Conservation (phyloP, 2,329 filamentous ascomycete genomes). For the Colletotrichum simmondsii region DNA sequence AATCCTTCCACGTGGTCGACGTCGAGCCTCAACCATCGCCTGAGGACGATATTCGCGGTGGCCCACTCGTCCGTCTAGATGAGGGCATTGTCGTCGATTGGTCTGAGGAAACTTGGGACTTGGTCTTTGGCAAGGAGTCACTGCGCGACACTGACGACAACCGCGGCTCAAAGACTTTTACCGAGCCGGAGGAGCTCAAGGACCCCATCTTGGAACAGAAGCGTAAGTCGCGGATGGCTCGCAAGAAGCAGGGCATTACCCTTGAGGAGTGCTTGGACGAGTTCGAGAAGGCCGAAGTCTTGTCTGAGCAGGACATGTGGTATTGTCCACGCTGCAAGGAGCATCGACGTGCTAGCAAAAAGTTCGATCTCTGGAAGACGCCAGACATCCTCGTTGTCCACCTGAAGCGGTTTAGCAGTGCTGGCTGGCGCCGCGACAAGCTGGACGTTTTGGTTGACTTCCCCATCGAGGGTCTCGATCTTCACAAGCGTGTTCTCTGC, state of each 20-base stretch:
- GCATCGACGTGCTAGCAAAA: slow-evolving; percentile 91
- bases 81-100: slow-evolving; percentile 92
- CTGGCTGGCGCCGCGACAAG: slow-evolving; percentile 86
- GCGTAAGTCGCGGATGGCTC: slow-evolving; percentile 71
- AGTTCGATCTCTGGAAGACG: slow-evolving; percentile 95
- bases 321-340: slow-evolving; percentile 97
- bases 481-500: slow-evolving; percentile 82
- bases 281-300: slow-evolving; percentile 91
- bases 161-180: slow-evolving; percentile 71
- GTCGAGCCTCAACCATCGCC: slow-evolving; percentile 35
- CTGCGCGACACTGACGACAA: slow-evolving; percentile 54
- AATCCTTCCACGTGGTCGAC: slow-evolving; percentile 41
- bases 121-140: slow-evolving; percentile 70
- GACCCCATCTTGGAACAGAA: slow-evolving; percentile 73
- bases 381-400: slow-evolving; percentile 96
- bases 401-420: slow-evolving; percentile 93
- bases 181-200: slow-evolving; percentile 61
- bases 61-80: slow-evolving; percentile 79
- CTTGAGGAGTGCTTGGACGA: slow-evolving; percentile 93
- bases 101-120: slow-evolving; percentile 75
- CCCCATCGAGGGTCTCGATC: slow-evolving; percentile 86
- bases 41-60: slow-evolving; percentile 50
- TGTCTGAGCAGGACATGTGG: slow-evolving; percentile 97
- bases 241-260: slow-evolving; percentile 72
- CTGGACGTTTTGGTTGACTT: slow-evolving; percentile 92